phyloP scores from a whole-genome alignment of 73 alveolate species.

The Tetrahymena borealis region DNA sequence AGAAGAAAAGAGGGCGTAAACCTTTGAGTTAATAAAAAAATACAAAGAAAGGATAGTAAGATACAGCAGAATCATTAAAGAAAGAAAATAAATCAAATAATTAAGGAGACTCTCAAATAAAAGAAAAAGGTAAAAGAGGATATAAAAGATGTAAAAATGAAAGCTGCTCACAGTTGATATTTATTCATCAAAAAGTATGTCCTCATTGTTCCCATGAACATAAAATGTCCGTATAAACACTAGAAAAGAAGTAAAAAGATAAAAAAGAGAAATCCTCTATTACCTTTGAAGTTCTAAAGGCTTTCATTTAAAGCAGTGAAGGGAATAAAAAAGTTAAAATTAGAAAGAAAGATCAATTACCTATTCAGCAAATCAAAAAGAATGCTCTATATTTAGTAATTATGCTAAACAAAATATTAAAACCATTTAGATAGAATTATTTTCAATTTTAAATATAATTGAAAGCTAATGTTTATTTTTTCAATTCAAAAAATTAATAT shows the following conservation, averaged over 20 bases:
- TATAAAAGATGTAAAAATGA: not conserved
- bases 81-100: not conserved
- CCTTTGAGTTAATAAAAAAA: not conserved
- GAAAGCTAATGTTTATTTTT: too few relatives aligned
- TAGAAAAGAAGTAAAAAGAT: not conserved
- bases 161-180: not conserved
- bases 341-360: not conserved
- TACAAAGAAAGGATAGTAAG: not conserved
- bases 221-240: not conserved
- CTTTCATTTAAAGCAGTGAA: not conserved
- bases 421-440: not conserved
- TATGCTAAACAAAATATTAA: not conserved
- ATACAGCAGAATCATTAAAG: not conserved
- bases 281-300: not conserved
- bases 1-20: not conserved
- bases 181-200: not conserved
- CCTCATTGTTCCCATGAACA: not conserved
- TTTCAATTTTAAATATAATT: not conserved
- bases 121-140: not conserved
- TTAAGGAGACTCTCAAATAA: not conserved
- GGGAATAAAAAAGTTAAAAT: not conserved
- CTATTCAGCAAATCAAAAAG: not conserved
- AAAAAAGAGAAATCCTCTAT: not conserved
- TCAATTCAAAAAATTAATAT: too few relatives aligned
- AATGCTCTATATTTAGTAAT: not conserved